phyloP scores from a whole-genome alignment of 2,329 filamentous ascomycete genomes.

The Aureobasidium sp. region DNA sequence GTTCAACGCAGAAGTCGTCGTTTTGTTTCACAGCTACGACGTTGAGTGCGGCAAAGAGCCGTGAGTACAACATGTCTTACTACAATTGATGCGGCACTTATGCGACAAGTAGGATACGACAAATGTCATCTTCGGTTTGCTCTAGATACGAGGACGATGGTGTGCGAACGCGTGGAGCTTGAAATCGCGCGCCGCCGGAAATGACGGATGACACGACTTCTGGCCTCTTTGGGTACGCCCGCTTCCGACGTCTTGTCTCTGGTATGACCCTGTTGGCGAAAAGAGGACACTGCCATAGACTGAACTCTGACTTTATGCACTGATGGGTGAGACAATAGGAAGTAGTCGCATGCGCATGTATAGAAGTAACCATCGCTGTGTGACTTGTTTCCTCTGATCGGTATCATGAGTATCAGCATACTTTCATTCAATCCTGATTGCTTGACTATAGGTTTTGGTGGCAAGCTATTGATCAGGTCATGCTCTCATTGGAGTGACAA shows the following conservation, averaged over 20 bases:
- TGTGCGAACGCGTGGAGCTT: background rate
- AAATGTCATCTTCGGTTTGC: background rate
- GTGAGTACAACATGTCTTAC: background rate
- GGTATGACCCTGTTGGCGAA: background rate
- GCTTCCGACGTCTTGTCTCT: background rate
- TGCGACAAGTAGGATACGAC: background rate
- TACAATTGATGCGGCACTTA: background rate
- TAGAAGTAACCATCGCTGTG: too few species aligned
- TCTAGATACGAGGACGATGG: background rate
- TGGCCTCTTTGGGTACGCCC: background rate
- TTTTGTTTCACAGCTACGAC: background rate
- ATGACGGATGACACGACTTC: background rate
- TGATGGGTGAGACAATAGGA: background rate
- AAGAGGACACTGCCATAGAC: background rate
- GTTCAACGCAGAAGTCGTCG: conserved; percentile 7
- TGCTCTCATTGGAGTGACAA: too few species aligned
- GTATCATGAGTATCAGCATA: too few species aligned
- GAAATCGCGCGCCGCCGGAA: background rate
- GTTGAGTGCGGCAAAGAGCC: background rate
- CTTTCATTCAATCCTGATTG: too few species aligned
- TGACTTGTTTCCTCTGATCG: too few species aligned
- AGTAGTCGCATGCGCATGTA: too few species aligned
- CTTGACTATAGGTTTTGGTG: too few species aligned
- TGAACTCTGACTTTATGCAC: background rate
- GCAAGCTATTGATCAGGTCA: too few species aligned